Base-by-base conservation (phyloP, 1,139 yeast genomes). In the Pichia kudriavzevii region DNA sequence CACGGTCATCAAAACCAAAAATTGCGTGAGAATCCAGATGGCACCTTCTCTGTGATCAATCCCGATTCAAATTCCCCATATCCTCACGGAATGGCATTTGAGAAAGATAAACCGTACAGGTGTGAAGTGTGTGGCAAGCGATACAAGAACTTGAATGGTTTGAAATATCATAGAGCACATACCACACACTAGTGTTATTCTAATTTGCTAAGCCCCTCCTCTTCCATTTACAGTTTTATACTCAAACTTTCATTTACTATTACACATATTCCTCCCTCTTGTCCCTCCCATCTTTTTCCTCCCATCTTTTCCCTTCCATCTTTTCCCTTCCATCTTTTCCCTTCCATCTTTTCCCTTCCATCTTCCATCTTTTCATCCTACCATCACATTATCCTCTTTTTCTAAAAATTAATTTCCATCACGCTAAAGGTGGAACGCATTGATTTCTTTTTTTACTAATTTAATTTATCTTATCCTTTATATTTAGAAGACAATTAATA, bases 1-100 rank as follows among this genome's bases (percentile, higher is more conserved):
- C 99, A 91, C 59, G 99, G 99, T 32, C 98, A 91, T 60, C 96
- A 87, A 61, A 88, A 91, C 55, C 98, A 91, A 61, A 85, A 84
- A 25, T 64, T 91, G 42, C 81, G 85, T 54, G 84, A 81, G 49
- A 91, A 91, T 56, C 82, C 88, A 12, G 97, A 91, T 57, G 98
- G 98, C 7, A 79, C 95, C 2, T 81, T 81, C 45, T 79, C 91
- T 32, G 87, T 91, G 28, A 82, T 91, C 44, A 95, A 91, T 58
- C 98, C 98, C 7, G 85, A 84, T 51, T 79, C 88, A 28, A 85
- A 85, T 54, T 75, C 87, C 36, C 95, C 95, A 7, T 84, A 84
- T 56, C 82, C 88, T 31, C 96, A 88, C 57, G 95, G 95, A 7
- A 76, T 80, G 47, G 94, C 91, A 25, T 75, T 87, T 72, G 98